Conservation (phyloP, 176 grass and related monocot genomes). For the Aegilops bicornis region DNA sequence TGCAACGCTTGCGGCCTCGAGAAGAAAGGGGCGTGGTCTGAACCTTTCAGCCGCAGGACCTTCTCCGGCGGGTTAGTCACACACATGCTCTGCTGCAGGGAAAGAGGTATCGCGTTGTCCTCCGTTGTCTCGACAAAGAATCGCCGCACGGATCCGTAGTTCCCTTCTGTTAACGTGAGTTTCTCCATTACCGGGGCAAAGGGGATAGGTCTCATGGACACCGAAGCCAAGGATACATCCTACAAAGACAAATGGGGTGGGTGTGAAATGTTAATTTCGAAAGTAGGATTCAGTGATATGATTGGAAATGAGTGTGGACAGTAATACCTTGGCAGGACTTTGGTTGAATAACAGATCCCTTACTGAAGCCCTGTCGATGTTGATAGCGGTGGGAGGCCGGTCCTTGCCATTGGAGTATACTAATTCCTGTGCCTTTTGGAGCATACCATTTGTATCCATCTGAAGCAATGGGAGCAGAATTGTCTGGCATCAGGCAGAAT, state of each 20-base stretch:
- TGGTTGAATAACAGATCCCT: constrained; percentile 92
- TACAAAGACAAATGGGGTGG: constrained; percentile 4
- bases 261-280: neutral
- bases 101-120: constrained; percentile 78
- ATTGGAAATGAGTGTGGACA: neutral
- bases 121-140: constrained; percentile 85
- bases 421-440: constrained; percentile 80
- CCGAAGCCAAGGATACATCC: constrained; percentile 83
- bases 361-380: constrained; percentile 53
- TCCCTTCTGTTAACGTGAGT: constrained; percentile 58
- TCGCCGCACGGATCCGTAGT: constrained; percentile 74
- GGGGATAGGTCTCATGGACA: constrained; percentile 87
- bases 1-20: constrained; percentile 91
- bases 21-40: constrained; percentile 95
- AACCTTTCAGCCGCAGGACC: constrained; percentile 72
- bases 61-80: constrained; percentile 64
- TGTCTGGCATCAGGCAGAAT: constrained; percentile 13
- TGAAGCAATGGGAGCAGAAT: constrained; percentile 19
- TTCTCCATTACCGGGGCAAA: constrained; percentile 83
- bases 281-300: neutral
- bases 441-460: constrained; percentile 61
- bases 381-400: constrained; percentile 70
- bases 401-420: constrained; percentile 87
- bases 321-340: constrained; percentile 74
- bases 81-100: constrained; percentile 76